These are phyloP conservation scores for Alternaria burnsii DNA, from an alignment of 2,329 filamentous ascomycete species.

Conservation along the genomic window DNA sequence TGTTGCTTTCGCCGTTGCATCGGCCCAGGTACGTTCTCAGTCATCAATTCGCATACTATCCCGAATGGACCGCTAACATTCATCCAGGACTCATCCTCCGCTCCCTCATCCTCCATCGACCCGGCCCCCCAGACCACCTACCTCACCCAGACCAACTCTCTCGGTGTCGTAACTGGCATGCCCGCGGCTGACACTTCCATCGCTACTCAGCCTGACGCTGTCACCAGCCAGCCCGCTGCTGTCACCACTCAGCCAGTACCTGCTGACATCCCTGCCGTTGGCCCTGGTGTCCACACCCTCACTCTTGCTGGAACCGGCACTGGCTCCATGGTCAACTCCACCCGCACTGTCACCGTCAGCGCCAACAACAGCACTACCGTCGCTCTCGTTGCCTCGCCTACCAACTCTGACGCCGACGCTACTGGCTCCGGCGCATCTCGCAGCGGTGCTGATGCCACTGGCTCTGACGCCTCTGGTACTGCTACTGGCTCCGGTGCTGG, in stretches of 20 bases:
- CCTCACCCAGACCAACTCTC: constrained; percentile 45
- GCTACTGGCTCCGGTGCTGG: constrained; percentile 19
- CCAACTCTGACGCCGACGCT: constrained; percentile 16
- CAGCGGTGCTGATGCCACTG: constrained; percentile 19
- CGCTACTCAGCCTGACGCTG: constrained; percentile 36
- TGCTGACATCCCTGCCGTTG: constrained; percentile 48
- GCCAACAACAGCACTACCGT: constrained; percentile 49
- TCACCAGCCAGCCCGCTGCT: constrained; percentile 31
- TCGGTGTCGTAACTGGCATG: constrained; percentile 46
- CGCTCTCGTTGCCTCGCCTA: constrained; percentile 22
- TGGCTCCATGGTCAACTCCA: constrained; percentile 38
- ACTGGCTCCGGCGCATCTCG: constrained; percentile 22
- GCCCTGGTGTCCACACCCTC: constrained; percentile 47
- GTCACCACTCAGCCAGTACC: constrained; percentile 37
- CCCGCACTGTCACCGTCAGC: constrained; percentile 42
- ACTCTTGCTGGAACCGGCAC: constrained; percentile 33
- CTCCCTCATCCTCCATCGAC: constrained; percentile 29
- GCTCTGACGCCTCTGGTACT: constrained; percentile 26
- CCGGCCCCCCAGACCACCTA: constrained; percentile 40
- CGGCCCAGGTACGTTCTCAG: constrained; percentile 37
- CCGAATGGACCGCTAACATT: constrained; percentile 4
- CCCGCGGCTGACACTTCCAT: constrained; percentile 32
- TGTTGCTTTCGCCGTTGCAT: constrained; percentile 39
- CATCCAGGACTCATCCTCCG: constrained; percentile 12
- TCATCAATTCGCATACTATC: constrained; percentile 17